Base-by-base conservation (phyloP, 176 grass and related monocot genomes). In the Bromus sterilis region DNA sequence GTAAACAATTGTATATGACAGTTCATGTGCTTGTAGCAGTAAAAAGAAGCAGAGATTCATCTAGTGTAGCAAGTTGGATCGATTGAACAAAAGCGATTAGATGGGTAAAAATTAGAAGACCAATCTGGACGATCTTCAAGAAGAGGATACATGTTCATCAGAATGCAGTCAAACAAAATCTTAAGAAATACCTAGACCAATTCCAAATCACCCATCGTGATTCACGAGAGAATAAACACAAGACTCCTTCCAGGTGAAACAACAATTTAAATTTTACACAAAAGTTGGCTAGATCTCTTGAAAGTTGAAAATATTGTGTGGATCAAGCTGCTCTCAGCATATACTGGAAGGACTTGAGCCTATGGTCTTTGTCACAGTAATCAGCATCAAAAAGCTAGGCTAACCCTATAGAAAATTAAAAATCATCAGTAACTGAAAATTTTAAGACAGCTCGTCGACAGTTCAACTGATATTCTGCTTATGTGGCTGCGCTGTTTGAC, bases 401-500 rank as follows among this genome's bases (percentile, higher is more conserved):
- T 58, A 57, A 39, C 33, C 62, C 4, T 34, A 48, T 5, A 32
- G 35, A 41, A 44, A 44, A n/a, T n/a, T n/a, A n/a, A n/a, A n/a
- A n/a, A n/a, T 26, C 12, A 35, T 66, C 29, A 48, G 29, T 68
- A 49, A 70, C 32, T 76, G 32, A 58, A 81, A 71, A 26, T 24
- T 39, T 49, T 34, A 46, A 76, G 30, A 29, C 80, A 34, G 23
- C 56, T 12, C 34, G 3, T 41, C 16, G 49, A 62, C 30, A 71
- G 35, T 41, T 55, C 42, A 79, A 63, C 16, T 32, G 30, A 39
- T 77, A 29, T 58, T 76, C 18, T 70, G 39, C 63, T 39, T 32
- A 30, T 56, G 61, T 82, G 79, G 71, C 41, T 87, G 56, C 33
- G 61, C 12, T 63, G 16, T 82, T 59, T 49, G 66, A 81, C 74